Evolutionary conservation across 1,284 basidiomycete species (phyloP).

Genomic region (Garcileccinum viscosum): DNA sequence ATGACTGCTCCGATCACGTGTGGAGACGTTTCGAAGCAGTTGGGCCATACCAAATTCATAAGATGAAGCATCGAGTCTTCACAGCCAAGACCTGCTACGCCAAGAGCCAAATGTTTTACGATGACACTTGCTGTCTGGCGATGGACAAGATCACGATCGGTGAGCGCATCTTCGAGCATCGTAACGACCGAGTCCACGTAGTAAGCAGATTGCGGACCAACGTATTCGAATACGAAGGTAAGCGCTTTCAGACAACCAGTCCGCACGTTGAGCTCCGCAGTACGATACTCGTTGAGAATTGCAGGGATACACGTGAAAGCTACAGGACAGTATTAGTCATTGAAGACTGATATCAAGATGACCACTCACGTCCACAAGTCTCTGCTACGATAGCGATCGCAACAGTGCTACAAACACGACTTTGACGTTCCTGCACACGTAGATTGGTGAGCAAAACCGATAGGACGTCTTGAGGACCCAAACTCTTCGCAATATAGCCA

Average conservation of each 20-base stretch:
- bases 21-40: slow-evolving; percentile 97
- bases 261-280: slow-evolving; percentile 96
- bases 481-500: slow-evolving; percentile 98
- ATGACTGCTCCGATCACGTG: slow-evolving; percentile 98
- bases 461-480: slow-evolving; percentile 98
- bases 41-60: slow-evolving; percentile 99
- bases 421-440: slow-evolving; percentile 98
- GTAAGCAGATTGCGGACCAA: slow-evolving; percentile 99
- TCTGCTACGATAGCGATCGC: slow-evolving; percentile 98
- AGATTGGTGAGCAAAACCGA: slow-evolving; percentile 96
- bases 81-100: slow-evolving; percentile 95
- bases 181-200: slow-evolving; percentile 98
- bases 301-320: slow-evolving; percentile 99
- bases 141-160: slow-evolving; percentile 97
- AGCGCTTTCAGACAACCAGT: slow-evolving; percentile 99
- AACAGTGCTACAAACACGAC: slow-evolving; percentile 97
- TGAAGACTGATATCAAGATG: slow-evolving; percentile 4
- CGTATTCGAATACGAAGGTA: slow-evolving; percentile 99
- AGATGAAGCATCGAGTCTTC: slow-evolving; percentile 98
- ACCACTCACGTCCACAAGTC: slow-evolving; percentile 89
- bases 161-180: slow-evolving; percentile 97
- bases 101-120: slow-evolving; percentile 97
- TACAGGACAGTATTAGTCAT: slow-evolving; percentile 39
- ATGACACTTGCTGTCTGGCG: slow-evolving; percentile 99
- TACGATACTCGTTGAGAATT: slow-evolving; percentile 98